These are phyloP conservation scores for Myotisia sp. DNA, from an alignment of 2,329 filamentous ascomycete species.

Conservation along the genomic window DNA sequence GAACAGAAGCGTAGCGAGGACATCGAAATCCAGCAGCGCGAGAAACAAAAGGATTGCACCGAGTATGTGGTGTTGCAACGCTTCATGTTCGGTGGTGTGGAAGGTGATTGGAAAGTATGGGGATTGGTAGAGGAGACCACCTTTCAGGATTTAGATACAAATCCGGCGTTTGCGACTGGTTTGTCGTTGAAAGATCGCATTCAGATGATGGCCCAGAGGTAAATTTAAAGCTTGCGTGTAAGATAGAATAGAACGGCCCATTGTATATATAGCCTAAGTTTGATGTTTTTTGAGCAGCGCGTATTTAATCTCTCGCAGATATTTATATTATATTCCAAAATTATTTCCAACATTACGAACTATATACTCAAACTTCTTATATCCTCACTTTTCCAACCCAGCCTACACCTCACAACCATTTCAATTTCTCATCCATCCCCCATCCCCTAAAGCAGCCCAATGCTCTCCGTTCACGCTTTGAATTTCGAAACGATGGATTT, in stretches of 20 bases:
- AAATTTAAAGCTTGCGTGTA: no score
- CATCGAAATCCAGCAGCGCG: slow-evolving; percentile 10
- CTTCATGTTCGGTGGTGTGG: slow-evolving; percentile 27
- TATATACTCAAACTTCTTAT: no score
- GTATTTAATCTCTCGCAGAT: no score
- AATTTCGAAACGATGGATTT: no score
- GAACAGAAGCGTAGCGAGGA: slow-evolving; percentile 4
- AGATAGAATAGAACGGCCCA: background rate
- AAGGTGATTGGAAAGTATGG: slow-evolving; percentile 38
- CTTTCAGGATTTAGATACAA: slow-evolving; percentile 23
- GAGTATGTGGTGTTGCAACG: slow-evolving; percentile 41
- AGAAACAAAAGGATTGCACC: slow-evolving; percentile 29
- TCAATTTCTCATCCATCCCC: no score
- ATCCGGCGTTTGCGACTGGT: slow-evolving; percentile 23
- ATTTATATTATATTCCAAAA: no score
- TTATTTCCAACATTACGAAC: no score
- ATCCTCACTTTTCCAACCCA: no score
- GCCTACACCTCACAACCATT: no score
- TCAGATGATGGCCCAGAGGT: slow-evolving; percentile 17
- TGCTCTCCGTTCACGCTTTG: no score
- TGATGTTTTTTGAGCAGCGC: no score
- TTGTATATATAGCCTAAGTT: background rate
- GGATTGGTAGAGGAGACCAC: slow-evolving; percentile 33
- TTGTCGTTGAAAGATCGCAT: slow-evolving; percentile 24
- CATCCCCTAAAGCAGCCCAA: no score